Percentiles rank a stretch among this genome's conserved stretches.
Conservation (phyloP, 2,329 filamentous ascomycete genomes). For the Diaporthe citrichinensis region DNA sequence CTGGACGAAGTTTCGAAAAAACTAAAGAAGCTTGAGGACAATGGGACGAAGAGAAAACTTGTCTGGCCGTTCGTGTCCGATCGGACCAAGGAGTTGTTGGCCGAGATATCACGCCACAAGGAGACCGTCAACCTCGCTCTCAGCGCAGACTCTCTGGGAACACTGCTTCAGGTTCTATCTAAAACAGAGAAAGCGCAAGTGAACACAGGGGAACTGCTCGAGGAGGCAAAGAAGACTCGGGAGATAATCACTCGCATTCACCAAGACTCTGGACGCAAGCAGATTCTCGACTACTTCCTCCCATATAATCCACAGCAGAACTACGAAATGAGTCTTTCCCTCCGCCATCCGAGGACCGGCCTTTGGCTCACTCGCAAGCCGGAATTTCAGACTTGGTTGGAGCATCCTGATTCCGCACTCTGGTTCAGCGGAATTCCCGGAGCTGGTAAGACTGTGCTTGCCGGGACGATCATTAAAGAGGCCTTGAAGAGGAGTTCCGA, state of each 20-base stretch:
- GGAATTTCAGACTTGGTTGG: constrained; percentile 45
- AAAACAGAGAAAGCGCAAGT: constrained; percentile 22
- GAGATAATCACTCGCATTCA: constrained; percentile 44
- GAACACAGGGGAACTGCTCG: constrained; percentile 8
- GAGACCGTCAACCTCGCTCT: constrained; percentile 45
- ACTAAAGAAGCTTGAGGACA: constrained; percentile 41
- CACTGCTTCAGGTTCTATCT: constrained; percentile 39
- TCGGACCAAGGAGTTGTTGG: constrained; percentile 43
- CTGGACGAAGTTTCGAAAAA: constrained; percentile 42
- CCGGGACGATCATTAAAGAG: constrained; percentile 45
- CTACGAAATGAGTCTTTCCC: constrained; percentile 42
- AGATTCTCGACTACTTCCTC: constrained; percentile 45
- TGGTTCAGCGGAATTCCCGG: constrained; percentile 50
- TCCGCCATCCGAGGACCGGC: constrained; percentile 46
- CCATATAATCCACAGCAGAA: constrained; percentile 46
- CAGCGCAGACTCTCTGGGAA: constrained; percentile 42
- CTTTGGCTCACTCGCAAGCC: constrained; percentile 43
- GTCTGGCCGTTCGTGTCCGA: constrained; percentile 46
- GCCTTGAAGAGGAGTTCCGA: constrained; percentile 38
- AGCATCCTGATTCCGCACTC: constrained; percentile 40
- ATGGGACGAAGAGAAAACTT: constrained; percentile 35
- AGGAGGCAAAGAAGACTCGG: constrained; percentile 35
- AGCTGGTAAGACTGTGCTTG: constrained; percentile 48
- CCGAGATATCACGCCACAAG: constrained; percentile 45
- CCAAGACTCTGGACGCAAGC: constrained; percentile 37